Percentiles rank a stretch among this genome's conserved stretches.
Evolutionary conservation across 495 filamentous ascomycete genomes (phyloP).

Genomic region (Barbatosphaeria neglecta): DNA sequence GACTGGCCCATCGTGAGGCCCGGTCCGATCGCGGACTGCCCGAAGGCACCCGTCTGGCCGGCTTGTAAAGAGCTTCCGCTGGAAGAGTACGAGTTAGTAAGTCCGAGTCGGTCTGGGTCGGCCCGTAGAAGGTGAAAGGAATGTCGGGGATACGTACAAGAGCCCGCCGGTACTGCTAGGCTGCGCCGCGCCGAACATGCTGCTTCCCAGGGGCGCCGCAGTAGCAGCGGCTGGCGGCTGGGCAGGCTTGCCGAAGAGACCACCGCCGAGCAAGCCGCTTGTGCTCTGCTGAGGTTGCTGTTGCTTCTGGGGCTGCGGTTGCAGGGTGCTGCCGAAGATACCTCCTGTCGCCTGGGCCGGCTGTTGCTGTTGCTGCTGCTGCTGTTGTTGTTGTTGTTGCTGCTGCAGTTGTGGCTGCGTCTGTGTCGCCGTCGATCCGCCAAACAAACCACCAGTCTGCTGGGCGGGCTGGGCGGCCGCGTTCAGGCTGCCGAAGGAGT

Average conservation of each 20-base stretch:
- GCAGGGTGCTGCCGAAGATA: constrained; percentile 19
- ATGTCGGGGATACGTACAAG: constrained; percentile 33
- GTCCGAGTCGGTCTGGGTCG: too few species aligned
- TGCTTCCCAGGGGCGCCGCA: not conserved
- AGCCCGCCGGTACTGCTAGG: constrained; percentile 19
- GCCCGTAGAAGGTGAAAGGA: not conserved
- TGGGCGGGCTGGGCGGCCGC: constrained; percentile 16
- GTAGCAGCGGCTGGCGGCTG: not conserved
- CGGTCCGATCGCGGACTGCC: constrained; percentile 11
- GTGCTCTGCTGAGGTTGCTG: constrained; percentile 4
- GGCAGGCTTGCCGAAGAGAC: constrained; percentile 17
- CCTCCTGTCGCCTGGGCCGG: constrained; percentile 10
- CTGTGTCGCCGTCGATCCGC: constrained; percentile 2
- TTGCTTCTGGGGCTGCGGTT: not conserved
- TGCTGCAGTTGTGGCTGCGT: constrained; percentile 12
- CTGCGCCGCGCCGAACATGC: constrained; percentile 8
- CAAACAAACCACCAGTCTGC: constrained; percentile 8
- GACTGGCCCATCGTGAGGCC: constrained; percentile 35
- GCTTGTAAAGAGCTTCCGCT: constrained; percentile 35
- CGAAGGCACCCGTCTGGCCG: constrained; percentile 8
- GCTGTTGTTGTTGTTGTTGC: constrained; percentile 11
- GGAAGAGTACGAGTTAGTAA: constrained; percentile 7
- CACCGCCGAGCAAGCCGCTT: constrained; percentile 34
- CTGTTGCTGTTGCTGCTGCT: constrained; percentile 1
- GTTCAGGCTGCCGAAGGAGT: constrained; percentile 36